Percentiles rank a stretch among this genome's conserved stretches.
These are phyloP conservation scores for Ligustrum vulgare DNA, from an alignment of 257 asterid genomes.

Conservation along the genomic window DNA sequence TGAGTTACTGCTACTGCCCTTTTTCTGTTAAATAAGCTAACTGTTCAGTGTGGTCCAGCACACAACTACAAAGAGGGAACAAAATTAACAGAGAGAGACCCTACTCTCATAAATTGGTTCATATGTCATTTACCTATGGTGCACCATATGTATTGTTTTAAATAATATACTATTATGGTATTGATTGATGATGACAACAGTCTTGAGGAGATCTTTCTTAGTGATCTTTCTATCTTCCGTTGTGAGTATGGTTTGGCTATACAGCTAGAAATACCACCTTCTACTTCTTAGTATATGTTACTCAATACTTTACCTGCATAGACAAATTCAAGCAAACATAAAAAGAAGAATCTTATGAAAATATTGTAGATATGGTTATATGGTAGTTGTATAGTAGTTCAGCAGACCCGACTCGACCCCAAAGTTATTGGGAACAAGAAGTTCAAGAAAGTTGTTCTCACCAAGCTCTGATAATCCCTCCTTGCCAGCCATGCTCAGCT, in stretches of 20 bases:
- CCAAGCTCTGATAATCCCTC: constrained; percentile 60
- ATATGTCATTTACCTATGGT: constrained; percentile 68
- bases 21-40: constrained; percentile 42
- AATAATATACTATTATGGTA: constrained; percentile 41
- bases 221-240: constrained; percentile 52
- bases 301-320: constrained; percentile 67
- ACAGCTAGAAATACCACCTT: constrained; percentile 62
- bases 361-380: background rate
- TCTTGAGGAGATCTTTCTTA: constrained; percentile 55
- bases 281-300: constrained; percentile 55
- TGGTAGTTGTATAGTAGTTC: no score
- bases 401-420: background rate
- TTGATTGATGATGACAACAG: constrained; percentile 60
- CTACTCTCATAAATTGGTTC: constrained; percentile 69
- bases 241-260: constrained; percentile 59
- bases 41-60: constrained; percentile 59
- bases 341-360: constrained; percentile 11
- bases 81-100: constrained; percentile 50
- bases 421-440: background rate
- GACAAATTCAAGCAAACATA: constrained; percentile 21
- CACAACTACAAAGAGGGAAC: constrained; percentile 52
- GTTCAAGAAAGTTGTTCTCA: constrained; percentile 26
- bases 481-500: constrained; percentile 46
- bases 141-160: constrained; percentile 66
- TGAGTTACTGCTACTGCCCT: constrained; percentile 32